Base-by-base conservation (phyloP, 768 basidiomycete genomes). In the Lentinula aciculospora region DNA sequence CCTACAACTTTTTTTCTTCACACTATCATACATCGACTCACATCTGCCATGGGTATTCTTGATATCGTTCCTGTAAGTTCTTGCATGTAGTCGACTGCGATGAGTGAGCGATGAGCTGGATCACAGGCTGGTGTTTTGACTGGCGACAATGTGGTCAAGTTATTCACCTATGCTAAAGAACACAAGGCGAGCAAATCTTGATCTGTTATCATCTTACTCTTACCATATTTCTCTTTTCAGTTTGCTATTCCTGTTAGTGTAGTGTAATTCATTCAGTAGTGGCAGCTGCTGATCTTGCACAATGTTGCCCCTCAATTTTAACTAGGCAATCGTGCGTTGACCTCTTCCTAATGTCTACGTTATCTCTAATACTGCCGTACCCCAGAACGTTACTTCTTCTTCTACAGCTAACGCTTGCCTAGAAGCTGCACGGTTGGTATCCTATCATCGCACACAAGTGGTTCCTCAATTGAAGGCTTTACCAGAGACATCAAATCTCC, bases 381-480 rank as follows among this genome's bases (percentile, higher is more conserved):
- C 45, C 25, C 65, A 97, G 94, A 99, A 99, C 68, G 88, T 93
- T 46, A 98, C 97, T 45, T 98, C 96, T 17, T 95, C 96, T 10
- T 99, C 96, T 29, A 88, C 86, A 37, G 94, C 87, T 54, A 96
- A 98, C 71, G 93, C 95, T 57, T 89, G 86, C 58, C 86, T 99
- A 62, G 96, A 99, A 76, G 96, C 94, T 58, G 96, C 96, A 51
- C 86, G 94, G 91, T 92, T 65, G 47, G 67, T 15, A 28, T 53
- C 62, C n/a, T n/a, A 17, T 45, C 25, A 34, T 34, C 48, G 37
- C 57, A n/a, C n/a, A 48, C 32, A 12, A 37, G 2, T 47, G 44
- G 17, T 45, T 44, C 39, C 57, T 51, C 57, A 59, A 56, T 58
- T 63, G 60, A 69, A 60, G 21, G 21, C 12, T 25, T 29, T 57